Evolutionary conservation across 805 yeast genomes (phyloP), one percentile per base, ranked within the genome.

Genomic region (Candida corydali): DNA sequence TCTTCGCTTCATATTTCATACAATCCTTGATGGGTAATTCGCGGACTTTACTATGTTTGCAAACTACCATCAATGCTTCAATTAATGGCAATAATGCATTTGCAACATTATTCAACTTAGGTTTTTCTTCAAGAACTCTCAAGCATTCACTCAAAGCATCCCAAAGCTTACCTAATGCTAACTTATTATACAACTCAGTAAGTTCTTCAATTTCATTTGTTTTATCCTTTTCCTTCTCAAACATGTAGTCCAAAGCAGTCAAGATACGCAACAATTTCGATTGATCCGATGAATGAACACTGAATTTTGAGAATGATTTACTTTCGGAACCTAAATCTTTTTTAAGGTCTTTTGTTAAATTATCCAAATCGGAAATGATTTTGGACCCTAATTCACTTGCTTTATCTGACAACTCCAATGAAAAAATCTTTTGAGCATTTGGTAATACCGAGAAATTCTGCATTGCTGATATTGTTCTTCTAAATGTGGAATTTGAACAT

Each of bases 41-140:
- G 50, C 71, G 74, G 27, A 78, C 80, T 42, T 75, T 75, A 47
- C 86, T 77, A 51, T 86, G 94, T 52, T 89, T 89, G 61, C 96
- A 88, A n/a, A 93, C 93, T 34, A 91, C 95, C 95, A 93, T 87
- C 39, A 93, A 67, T 0, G 96, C 80, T 55, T 91, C 98, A 42
- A 91, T 86, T 42, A 88, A 59, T 0, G 98, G 97, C 17, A 91
- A 65, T 17, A 89, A 61, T 1, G 86, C 82, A 1, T 95, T 82
- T 0, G 95, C 88, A 30, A 86, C 76, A 33, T 51, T 56, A 1
- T 55, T 39, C 16, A 75, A 63, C 11, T 68, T 66, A 11, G 73
- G 69, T 27, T 75, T 73, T 16, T 73, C 78, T 50, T 82, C 91
- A 40, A 85, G 64, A 5, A 73, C 68, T 28, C 77, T 60, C 49